phyloP scores from a whole-genome alignment of 2,329 filamentous ascomycete species.

The Hypoxylon sp. region DNA sequence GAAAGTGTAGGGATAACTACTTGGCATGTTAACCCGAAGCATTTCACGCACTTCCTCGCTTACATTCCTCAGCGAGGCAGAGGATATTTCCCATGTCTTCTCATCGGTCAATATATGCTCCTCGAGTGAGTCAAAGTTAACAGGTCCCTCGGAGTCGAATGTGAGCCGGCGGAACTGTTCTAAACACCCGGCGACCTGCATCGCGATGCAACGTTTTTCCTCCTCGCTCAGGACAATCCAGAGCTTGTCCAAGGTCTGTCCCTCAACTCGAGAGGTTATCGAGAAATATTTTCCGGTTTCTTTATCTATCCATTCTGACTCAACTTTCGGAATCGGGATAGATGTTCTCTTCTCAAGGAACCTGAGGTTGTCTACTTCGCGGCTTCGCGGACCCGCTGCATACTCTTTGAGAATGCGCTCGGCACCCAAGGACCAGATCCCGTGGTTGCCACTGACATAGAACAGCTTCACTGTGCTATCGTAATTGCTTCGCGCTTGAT shows the following conservation, averaged over 20 bases:
- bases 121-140: too few relatives aligned
- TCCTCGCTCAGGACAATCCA: neutral
- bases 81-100: neutral
- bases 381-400: neutral
- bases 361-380: neutral
- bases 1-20: neutral
- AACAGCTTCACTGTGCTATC: neutral
- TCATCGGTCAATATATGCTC: neutral
- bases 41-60: neutral
- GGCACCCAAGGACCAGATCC: neutral
- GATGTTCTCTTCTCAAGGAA: neutral
- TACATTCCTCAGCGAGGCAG: neutral
- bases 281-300: neutral
- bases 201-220: neutral
- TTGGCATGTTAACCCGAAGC: neutral
- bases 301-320: neutral
- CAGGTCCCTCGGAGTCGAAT: too few relatives aligned
- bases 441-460: neutral
- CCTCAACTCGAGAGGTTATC: neutral
- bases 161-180: neutral
- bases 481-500: neutral
- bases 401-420: neutral
- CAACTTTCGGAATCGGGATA: neutral
- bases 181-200: neutral
- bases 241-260: neutral